Percentiles rank a stretch among this genome's conserved stretches.
Evolutionary conservation across 202 grass and related monocot genomes (phyloP).

Genomic region (Bolboschoenoplectus hybrid): DNA sequence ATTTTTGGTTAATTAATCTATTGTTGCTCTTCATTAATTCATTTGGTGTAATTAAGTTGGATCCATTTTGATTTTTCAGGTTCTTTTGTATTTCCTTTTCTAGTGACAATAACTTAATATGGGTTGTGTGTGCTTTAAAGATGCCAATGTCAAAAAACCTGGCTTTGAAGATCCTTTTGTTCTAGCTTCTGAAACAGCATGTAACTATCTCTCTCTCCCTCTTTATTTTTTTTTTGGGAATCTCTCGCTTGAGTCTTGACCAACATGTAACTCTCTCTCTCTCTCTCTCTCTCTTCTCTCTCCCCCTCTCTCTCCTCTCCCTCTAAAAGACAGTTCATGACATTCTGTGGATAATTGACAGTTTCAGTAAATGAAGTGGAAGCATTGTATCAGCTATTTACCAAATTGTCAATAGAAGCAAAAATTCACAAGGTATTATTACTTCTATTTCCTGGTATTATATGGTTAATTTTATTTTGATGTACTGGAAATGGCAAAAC

Average conservation of each 20-base stretch:
- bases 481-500: neutral
- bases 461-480: slow-evolving; percentile 2
- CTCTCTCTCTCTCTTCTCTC: neutral
- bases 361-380: slow-evolving; percentile 83
- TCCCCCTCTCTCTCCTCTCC: neutral
- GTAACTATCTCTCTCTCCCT: slow-evolving; percentile 41
- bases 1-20: neutral
- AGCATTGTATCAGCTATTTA: slow-evolving; percentile 70
- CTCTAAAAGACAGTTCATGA: neutral
- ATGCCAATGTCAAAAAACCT: slow-evolving; percentile 23
- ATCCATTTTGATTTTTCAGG: slow-evolving; percentile 7
- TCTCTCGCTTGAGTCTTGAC: too few relatives aligned
- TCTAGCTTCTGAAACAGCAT: slow-evolving; percentile 66
- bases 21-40: neutral
- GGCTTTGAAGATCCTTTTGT: slow-evolving; percentile 51
- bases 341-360: slow-evolving; percentile 19
- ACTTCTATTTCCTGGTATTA: neutral
- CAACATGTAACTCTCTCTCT: neutral
- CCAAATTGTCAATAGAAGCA: slow-evolving; percentile 62
- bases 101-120: neutral
- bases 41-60: neutral
- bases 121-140: slow-evolving; percentile 24
- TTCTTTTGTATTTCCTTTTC: neutral
- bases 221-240: too few relatives aligned
- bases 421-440: slow-evolving; percentile 79